These are phyloP conservation scores for Petunia hybrid DNA, from an alignment of 305 asterid species.

Conservation along the genomic window DNA sequence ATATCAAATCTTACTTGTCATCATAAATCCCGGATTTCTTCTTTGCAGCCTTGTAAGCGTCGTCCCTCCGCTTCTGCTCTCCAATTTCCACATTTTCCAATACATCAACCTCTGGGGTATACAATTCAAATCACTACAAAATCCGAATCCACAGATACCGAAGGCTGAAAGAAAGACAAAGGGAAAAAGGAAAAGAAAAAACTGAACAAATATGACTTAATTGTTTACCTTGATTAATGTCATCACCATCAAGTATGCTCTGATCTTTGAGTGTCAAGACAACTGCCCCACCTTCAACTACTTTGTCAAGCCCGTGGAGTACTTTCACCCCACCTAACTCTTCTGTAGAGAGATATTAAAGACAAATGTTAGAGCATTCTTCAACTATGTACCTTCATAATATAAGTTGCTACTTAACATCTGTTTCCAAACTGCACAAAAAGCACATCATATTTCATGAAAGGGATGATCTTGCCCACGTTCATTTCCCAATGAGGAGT, in stretches of 20 bases:
- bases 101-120: conserved; percentile 94
- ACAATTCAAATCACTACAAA: conserved; percentile 85
- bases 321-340: conserved; percentile 81
- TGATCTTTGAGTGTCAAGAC: conserved; percentile 96
- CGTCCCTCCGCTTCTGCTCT: conserved; percentile 87
- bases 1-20: conserved; percentile 67
- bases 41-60: conserved; percentile 87
- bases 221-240: conserved; percentile 75
- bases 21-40: conserved; percentile 78
- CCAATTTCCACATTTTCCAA: conserved; percentile 98
- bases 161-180: conserved; percentile 45
- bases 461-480: conserved; percentile 14
- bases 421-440: conserved; percentile 8
- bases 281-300: conserved; percentile 93
- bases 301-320: conserved; percentile 95
- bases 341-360: conserved; percentile 46
- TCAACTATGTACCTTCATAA: neutral
- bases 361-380: conserved; percentile 33
- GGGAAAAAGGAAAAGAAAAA: conserved; percentile 26
- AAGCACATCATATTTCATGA: conserved; percentile 1
- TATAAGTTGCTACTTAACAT: neutral
- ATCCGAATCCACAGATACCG: conserved; percentile 88
- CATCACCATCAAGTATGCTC: conserved; percentile 86
- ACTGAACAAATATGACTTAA: conserved; percentile 19
- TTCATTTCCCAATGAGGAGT: neutral